These are phyloP conservation scores for Salix suchowensis DNA, from an alignment of 345 rosid genomes.

Conservation along the genomic window DNA sequence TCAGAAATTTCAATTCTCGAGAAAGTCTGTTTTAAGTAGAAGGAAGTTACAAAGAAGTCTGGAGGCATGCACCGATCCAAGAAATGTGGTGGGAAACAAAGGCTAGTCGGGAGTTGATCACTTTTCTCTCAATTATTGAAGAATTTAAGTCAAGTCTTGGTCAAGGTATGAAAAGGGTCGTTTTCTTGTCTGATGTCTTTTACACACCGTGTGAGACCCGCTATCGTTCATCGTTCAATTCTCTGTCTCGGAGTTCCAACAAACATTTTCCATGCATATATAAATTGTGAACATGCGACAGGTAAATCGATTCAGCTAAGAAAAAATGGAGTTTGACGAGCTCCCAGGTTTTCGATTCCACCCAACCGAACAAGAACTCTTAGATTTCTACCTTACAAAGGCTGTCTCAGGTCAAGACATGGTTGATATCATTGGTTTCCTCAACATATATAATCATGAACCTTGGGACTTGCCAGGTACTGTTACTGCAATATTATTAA, in stretches of 20 bases:
- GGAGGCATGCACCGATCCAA: too few species aligned
- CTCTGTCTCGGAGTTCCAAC: too few species aligned
- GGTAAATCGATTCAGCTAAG: background rate
- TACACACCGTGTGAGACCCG: conserved; percentile 11
- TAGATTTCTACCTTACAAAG: conserved; percentile 29
- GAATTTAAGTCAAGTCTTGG: too few species aligned
- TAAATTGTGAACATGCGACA: background rate
- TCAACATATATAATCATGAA: conserved; percentile 25
- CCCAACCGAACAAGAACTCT: conserved; percentile 36
- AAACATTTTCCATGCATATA: background rate
- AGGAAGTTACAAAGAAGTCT: too few species aligned
- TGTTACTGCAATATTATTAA: too few species aligned
- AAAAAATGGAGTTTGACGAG: background rate
- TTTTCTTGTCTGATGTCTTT: too few species aligned
- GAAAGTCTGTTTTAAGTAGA: too few species aligned
- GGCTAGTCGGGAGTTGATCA: too few species aligned
- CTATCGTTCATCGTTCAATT: background rate
- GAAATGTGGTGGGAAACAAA: too few species aligned
- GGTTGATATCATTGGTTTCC: conserved; percentile 14
- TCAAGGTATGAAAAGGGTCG: too few species aligned
- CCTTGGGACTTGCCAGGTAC: conserved; percentile 36
- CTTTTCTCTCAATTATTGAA: too few species aligned
- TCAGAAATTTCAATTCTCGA: too few species aligned
- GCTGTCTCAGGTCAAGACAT: conserved; percentile 6
- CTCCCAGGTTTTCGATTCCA: conserved; percentile 33